Evolutionary conservation across 2,329 filamentous ascomycete species (phyloP), one percentile per base, ranked within the genome.

Genomic region (Paecilomyces niveus): DNA sequence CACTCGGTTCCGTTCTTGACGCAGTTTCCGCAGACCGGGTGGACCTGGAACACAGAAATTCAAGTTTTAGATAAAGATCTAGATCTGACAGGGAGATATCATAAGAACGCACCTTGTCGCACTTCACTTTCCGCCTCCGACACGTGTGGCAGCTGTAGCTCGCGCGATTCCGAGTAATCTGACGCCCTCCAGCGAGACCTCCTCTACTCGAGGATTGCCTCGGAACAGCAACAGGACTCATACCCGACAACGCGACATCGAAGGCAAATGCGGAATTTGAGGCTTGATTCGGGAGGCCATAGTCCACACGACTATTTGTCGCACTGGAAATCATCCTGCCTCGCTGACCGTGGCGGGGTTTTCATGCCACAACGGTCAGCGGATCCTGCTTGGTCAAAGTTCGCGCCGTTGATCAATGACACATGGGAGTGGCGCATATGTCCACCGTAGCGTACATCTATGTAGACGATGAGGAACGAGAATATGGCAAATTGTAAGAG

Each of bases 81-180:
- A 11, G 22, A 22, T 35, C 10, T 18, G 18, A 45, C 3, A 6
- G 31, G 24, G 35, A 45, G 35, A 18, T 8, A 45, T n/a, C 33
- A 45, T 15, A 5, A 45, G 15, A 15, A 18, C 35, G 2, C 22
- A 62, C 63, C 58, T 63, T 65, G 55, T 62, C 62, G 24, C 50
- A 52, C 15, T 52, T 52, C 50, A 52, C 50, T 29, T 52, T 52
- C 21, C 50, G 21, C 50, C 50, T 52, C 50, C 50, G 50, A 29
- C 50, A 52, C 5, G 50, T 52, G 63, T 78, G 72, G 59, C 78
- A 80, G 62, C 75, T 78, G 62, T 79, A 79, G 62, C 76, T 79
- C 33, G 74, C 71, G 54, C 78, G 74, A 53, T 76, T 78, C 18
- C 78, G 74, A 39, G 77, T 80, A 55, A 80, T 80, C 57, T 78